Evolutionary conservation across 1,284 basidiomycete species (phyloP), one percentile per base, ranked within the genome.

Genomic region (Papiliotrema fonsecae): DNA sequence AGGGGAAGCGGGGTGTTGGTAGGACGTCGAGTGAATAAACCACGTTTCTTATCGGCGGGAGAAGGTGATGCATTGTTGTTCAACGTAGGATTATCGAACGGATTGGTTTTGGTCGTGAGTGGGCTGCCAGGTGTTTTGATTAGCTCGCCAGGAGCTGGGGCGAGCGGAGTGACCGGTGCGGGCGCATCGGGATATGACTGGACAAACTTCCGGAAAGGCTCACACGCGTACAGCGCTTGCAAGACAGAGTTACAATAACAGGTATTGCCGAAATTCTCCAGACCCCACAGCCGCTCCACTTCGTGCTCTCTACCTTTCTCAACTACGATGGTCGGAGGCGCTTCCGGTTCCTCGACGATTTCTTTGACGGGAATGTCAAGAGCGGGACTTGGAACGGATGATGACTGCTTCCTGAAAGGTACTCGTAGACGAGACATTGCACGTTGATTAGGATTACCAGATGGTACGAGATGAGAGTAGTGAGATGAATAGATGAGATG

Each of bases 171-270:
- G 44, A 64, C 62, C 26, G 71, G 66, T 26, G 63, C 60, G 16
- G 54, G 54, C 13, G 62, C 51, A 49, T 69, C 63, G 22, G 78
- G 72, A 52, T 82, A 79, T 42, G 83, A 78, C 42, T 82, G 77
- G 54, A 90, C 75, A 50, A 87, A 84, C 37, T 87, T 81, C 34
- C 87, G 79, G 65, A 91, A 88, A 0, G 87, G 86, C n/a, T 78
- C 72, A 58, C 87, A 88, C 58, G 86, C 87, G 75, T 97, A 98
- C 47, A 98, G 82, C 0, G 94, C 86, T 72, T 98, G 94, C 10
- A 98, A 80, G 25, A 98, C 89, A 16, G 94, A 97, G 75, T 97
- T 98, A 77, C 88, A 92, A 74, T 98, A 98, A 76, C 87, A 88
- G 27, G 86, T 88, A 70, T 88, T 88, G 38, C 86, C 86, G 73